Conservation (phyloP, 1,284 basidiomycete genomes). For the Violaceomyces palustris region DNA sequence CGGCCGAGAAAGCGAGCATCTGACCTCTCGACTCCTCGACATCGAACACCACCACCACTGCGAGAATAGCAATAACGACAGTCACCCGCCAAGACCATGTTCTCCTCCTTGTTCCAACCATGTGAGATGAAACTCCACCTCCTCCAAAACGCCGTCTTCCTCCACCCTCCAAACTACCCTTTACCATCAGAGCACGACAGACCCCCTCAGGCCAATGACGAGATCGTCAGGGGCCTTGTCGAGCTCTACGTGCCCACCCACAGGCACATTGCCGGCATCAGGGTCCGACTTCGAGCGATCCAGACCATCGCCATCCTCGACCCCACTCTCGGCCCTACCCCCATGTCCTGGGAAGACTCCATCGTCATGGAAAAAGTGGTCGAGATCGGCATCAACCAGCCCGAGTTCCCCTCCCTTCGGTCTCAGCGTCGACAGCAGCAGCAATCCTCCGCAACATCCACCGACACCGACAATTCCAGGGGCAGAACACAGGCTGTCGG, state of each 20-base stretch:
- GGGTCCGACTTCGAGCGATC: constrained; percentile 43
- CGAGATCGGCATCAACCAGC: constrained; percentile 47
- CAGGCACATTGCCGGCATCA: constrained; percentile 46
- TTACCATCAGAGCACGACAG: constrained; percentile 31
- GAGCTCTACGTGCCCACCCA: constrained; percentile 47
- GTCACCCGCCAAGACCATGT: too few relatives aligned
- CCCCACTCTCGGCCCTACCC: constrained; percentile 27
- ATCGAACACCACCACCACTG: background rate
- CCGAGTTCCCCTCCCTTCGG: too few relatives aligned
- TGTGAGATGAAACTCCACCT: constrained; percentile 49
- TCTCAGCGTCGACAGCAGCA: too few relatives aligned
- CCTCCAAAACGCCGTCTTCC: constrained; percentile 47
- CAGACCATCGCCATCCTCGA: constrained; percentile 49
- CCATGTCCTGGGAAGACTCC: constrained; percentile 46
- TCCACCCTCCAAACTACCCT: constrained; percentile 44
- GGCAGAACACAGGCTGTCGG: background rate
- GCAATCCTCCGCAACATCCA: too few relatives aligned
- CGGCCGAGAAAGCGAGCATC: background rate
- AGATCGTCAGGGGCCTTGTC: constrained; percentile 48
- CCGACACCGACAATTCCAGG: too few relatives aligned
- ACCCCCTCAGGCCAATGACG: constrained; percentile 48
- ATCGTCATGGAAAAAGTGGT: constrained; percentile 47
- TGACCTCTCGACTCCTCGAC: background rate
- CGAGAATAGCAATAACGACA: too few relatives aligned
- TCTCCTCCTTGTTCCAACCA: constrained; percentile 45